phyloP scores from a whole-genome alignment of 2,329 filamentous ascomycete species.

The Fusarium incarnatum region DNA sequence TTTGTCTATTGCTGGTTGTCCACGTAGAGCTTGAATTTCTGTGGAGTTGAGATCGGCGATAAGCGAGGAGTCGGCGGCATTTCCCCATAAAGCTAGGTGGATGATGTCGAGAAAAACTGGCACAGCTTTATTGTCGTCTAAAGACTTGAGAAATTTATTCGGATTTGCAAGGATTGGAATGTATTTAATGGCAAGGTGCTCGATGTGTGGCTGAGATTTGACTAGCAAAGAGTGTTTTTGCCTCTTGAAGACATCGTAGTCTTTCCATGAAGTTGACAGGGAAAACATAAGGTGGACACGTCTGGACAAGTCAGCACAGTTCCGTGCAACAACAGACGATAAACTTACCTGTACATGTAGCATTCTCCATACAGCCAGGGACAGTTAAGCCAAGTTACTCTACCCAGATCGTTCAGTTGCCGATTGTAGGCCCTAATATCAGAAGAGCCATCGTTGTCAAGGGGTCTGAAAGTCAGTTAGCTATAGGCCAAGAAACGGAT shows the following conservation, averaged over 20 bases:
- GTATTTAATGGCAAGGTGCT: background rate
- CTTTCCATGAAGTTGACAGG: background rate
- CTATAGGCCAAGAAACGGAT: rapidly evolving
- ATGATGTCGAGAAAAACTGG: background rate
- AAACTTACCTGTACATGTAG: slow-evolving; percentile 4
- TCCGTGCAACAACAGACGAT: no score
- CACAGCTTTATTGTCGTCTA: background rate
- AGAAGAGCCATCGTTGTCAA: background rate
- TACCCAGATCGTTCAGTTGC: background rate
- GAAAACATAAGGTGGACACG: slow-evolving; percentile 10
- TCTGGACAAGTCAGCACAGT: background rate
- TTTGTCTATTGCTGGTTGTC: background rate
- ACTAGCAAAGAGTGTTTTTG: slow-evolving; percentile 4
- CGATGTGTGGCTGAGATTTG: background rate
- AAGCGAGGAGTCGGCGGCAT: slow-evolving; percentile 12
- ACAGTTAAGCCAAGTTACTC: slow-evolving; percentile 1
- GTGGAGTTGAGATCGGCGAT: slow-evolving; percentile 2
- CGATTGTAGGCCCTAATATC: background rate
- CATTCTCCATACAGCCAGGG: slow-evolving; percentile 22
- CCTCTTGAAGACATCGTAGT: slow-evolving; percentile 2
- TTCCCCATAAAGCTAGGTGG: slow-evolving; percentile 9
- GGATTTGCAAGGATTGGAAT: background rate
- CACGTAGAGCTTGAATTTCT: slow-evolving; percentile 7
- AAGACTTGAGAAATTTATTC: background rate
- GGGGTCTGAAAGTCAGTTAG: background rate